Evolutionary conservation across 345 rosid genomes (phyloP), one percentile per base, ranked within the genome.

Genomic region (Orychophragmus violaceus): DNA sequence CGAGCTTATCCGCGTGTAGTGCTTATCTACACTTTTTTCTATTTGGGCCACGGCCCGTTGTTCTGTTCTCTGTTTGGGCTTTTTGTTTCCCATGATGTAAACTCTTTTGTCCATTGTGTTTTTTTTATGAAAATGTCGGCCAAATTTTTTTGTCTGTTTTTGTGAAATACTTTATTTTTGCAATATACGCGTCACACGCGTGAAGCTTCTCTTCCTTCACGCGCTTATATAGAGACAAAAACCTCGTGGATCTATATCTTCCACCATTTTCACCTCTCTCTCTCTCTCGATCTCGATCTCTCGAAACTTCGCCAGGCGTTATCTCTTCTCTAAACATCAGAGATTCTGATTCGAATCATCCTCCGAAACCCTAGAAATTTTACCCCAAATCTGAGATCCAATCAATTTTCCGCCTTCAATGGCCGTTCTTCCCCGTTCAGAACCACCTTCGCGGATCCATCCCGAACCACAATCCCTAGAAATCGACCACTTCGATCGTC

Each of bases 401-500:
- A n/a, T 39, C n/a, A n/a, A n/a, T n/a, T n/a, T n/a, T n/a, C n/a
- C n/a, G n/a, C n/a, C n/a, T n/a, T 39, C 44, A 49, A 50, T 77
- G 77, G 42, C 72, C 5, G 44, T 65, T 1, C 62, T 61, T 19
- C 49, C 32, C 8, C 79, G 82, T 2, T 56, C 82, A 81, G 95
- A 87, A 83, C 89, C 80, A 33, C 76, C 79, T 18, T 74, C 86
- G 21, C 55, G 84, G 44, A 79, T 85, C 79, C 74, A 77, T 57
- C 89, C 92, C 0, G 82, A 76, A 10, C 83, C 85, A 3, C 44
- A 35, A 64, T 39, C 53, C 53, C 37, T 62, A 36, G 27, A 30
- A 10, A 64, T 80, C 75, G 97, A 95, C 81, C 96, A 85, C 76
- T 83, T 95, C 82, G 99, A 95, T 79, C 84, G 82, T 12, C 83